Evolutionary conservation across 139 green algal genomes (phyloP).

Genomic region (Volvox reticuliferus): DNA sequence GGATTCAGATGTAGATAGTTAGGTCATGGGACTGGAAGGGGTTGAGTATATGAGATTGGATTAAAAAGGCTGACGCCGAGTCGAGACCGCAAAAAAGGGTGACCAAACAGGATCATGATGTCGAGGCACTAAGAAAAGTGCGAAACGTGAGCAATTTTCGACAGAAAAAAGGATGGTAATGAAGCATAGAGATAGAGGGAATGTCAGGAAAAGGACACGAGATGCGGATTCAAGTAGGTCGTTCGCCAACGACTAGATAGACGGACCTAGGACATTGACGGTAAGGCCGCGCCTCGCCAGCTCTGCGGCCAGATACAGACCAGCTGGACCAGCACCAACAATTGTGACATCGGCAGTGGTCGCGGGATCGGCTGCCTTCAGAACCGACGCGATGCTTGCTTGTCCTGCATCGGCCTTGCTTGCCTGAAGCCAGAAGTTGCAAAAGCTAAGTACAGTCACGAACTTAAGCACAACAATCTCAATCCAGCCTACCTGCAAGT

Average conservation of each 20-base stretch:
- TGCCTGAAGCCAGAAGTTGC: slow-evolving; percentile 57
- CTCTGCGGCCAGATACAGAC: slow-evolving; percentile 89
- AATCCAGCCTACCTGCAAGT: slow-evolving; percentile 60
- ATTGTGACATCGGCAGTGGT: slow-evolving; percentile 75
- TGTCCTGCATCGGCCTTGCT: slow-evolving; percentile 79
- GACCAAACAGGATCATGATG: no score
- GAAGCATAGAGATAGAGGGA: no score
- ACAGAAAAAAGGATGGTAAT: no score
- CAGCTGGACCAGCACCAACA: slow-evolving; percentile 93
- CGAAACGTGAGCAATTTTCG: no score
- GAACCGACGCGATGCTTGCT: slow-evolving; percentile 60
- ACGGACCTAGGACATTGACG: slow-evolving; percentile 78
- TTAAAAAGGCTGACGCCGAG: no score
- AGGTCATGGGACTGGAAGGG: no score
- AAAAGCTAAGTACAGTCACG: neutral
- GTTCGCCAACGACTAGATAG: neutral
- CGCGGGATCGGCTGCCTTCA: slow-evolving; percentile 50
- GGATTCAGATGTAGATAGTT: no score
- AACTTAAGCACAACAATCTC: neutral
- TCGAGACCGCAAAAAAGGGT: no score
- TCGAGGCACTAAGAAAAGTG: no score
- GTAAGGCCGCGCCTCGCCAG: slow-evolving; percentile 82
- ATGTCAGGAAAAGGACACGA: no score
- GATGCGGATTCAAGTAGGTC: no score
- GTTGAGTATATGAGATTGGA: no score